These are phyloP conservation scores for Phaffomyces antillensis DNA, from an alignment of 805 yeast species.

Conservation along the genomic window DNA sequence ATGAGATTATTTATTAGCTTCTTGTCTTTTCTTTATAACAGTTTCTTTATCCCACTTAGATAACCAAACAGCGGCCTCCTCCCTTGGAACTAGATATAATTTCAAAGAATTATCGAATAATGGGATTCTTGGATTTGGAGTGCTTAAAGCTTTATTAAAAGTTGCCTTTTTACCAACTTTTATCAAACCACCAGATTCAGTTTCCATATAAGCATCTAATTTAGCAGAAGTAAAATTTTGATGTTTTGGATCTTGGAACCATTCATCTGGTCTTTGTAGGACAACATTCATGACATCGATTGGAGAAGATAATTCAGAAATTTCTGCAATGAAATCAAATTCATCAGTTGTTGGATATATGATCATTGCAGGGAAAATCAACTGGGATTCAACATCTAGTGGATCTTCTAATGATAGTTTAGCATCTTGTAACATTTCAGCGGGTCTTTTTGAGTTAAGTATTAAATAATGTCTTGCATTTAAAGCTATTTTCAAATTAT, in stretches of 20 bases:
- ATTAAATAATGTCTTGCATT: constrained; percentile 48
- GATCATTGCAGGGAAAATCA: constrained; percentile 74
- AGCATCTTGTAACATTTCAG: constrained; percentile 48
- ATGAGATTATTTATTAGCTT: too few species aligned
- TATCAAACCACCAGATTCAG: constrained; percentile 74
- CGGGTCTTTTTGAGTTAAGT: constrained; percentile 44
- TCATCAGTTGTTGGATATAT: constrained; percentile 80
- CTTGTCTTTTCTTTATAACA: constrained; percentile 43
- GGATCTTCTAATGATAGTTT: constrained; percentile 55
- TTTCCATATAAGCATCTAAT: constrained; percentile 75
- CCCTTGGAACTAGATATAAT: constrained; percentile 73
- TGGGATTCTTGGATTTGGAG: constrained; percentile 60
- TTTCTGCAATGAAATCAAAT: constrained; percentile 72
- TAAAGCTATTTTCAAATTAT: constrained; percentile 51
- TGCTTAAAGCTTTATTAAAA: constrained; percentile 55
- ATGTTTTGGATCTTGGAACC: constrained; percentile 58
- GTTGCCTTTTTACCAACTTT: constrained; percentile 76
- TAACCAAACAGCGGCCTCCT: constrained; percentile 59
- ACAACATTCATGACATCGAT: constrained; percentile 54
- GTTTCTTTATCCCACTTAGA: constrained; percentile 53
- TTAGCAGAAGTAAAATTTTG: constrained; percentile 49
- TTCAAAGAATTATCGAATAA: constrained; percentile 68
- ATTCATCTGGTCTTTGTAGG: constrained; percentile 58
- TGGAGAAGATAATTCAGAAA: constrained; percentile 67
- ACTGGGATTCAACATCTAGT: constrained; percentile 64